Evolutionary conservation across 2,329 filamentous ascomycete species (phyloP), one percentile per base, ranked within the genome.

Genomic region (Hypoxylon sp.): DNA sequence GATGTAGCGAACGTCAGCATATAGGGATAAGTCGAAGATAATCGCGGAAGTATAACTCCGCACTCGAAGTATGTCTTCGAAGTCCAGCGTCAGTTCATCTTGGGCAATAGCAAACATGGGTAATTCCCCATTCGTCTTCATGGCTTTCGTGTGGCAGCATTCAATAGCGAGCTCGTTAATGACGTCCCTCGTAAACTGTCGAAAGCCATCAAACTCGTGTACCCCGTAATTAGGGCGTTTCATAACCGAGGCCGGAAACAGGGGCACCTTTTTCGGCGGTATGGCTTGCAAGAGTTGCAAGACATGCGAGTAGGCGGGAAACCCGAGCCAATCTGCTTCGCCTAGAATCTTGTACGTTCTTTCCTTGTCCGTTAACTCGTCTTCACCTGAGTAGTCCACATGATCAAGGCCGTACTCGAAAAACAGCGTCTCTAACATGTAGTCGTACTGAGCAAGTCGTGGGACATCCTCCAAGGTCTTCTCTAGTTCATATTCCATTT

Each of bases 1-100:
- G 32, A 76, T 76, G 39, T 73, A 72, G 1, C 76, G 77, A 31
- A 79, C 77, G 31, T 79, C 76, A 31, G 76, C 68, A 50, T 76
- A 75, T 2, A 79, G 69, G 24, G 78, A 75, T 13, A 76, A 61
- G 5, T 73, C 73, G 21, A 80, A 76, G 17, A 79, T 67, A 1
- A 77, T 65, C 17, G 74, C 70, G 0, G 74, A 74, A 7, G 70
- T 63, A 17, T 74, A 73, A 0, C 54, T 13, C 24, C 70, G 68
- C 8, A 44, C 62, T 13, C 59, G 62, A 15, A 77, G 62, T 7
- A 73, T 68, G 13, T 74, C 32, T 32, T 76, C 64, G 6, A 76
- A 63, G 15, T 73, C 72, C 2, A 70, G 61, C n/a, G 77, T 74
- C 27, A 79, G 65, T 47, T 75, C 71, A 15, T 78, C 73, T 53